A percentile compares a stretch with the other conserved stretches of the same genome.
Conservation (phyloP, 192 early-diverging fungal genomes). For the Paraglomus brasilianum region DNA sequence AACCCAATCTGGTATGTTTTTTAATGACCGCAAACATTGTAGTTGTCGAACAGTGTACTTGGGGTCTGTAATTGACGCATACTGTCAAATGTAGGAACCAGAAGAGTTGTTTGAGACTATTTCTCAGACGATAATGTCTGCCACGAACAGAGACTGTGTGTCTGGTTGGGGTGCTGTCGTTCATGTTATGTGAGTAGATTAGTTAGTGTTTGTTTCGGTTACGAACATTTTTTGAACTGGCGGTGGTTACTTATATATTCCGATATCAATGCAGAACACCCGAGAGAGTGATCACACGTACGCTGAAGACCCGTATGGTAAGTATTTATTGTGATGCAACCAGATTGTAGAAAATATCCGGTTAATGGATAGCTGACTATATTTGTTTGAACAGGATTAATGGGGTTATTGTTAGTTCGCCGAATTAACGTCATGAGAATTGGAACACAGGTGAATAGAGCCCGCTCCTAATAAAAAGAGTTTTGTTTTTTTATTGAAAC, state of each 20-base stretch:
- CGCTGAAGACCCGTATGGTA: slow-evolving; percentile 75
- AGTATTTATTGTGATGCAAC: no score
- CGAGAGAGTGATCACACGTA: slow-evolving; percentile 81
- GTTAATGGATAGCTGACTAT: no score
- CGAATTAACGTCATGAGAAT: no score
- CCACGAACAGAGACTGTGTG: slow-evolving; percentile 91
- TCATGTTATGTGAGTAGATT: slow-evolving; percentile 72
- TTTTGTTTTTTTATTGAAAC: no score
- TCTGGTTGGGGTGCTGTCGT: slow-evolving; percentile 98
- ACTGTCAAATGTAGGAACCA: slow-evolving; percentile 51
- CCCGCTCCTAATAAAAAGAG: no score
- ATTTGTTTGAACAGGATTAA: no score
- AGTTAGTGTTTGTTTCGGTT: background rate
- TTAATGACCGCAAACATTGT: background rate
- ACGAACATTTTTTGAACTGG: background rate
- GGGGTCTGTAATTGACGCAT: background rate
- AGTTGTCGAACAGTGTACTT: background rate
- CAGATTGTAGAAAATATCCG: no score
- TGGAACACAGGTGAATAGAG: no score
- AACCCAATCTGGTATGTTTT: slow-evolving; percentile 83
- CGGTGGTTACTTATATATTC: slow-evolving; percentile 1
- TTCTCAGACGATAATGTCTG: slow-evolving; percentile 90
- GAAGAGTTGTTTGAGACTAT: slow-evolving; percentile 98
- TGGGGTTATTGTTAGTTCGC: no score
- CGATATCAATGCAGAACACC: slow-evolving; percentile 58